Evolutionary conservation across 306 rosid species (phyloP).

Genomic region (Medicago lupulina): DNA sequence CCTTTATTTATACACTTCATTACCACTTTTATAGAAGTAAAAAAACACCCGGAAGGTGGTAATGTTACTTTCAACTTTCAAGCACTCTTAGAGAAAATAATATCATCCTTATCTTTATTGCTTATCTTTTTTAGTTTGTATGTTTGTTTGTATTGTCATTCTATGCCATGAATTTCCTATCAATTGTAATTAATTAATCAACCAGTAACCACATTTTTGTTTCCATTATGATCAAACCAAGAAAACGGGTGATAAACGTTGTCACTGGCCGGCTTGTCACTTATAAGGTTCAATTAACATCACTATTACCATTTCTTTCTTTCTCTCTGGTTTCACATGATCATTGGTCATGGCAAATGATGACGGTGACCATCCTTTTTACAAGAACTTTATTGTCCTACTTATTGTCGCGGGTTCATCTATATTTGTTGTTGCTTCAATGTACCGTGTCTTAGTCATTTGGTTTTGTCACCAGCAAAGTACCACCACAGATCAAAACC

Average conservation of each 20-base stretch:
- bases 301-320: not conserved
- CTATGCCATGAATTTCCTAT: not conserved
- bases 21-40: too few relatives aligned
- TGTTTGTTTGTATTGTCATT: not conserved
- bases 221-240: constrained; percentile 15
- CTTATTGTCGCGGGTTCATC: constrained; percentile 55
- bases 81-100: not conserved
- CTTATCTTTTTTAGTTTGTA: not conserved
- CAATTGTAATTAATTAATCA: not conserved
- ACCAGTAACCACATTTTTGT: not conserved
- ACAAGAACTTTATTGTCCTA: constrained; percentile 29
- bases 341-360: constrained; percentile 36
- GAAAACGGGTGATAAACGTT: constrained; percentile 5
- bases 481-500: not conserved
- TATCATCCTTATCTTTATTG: not conserved
- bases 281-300: not conserved
- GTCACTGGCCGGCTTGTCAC: constrained; percentile 35
- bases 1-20: too few relatives aligned
- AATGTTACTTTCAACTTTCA: too few relatives aligned
- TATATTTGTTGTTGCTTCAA: constrained; percentile 47
- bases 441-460: constrained; percentile 51
- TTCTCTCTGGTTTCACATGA: constrained; percentile 1
- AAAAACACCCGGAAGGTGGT: too few relatives aligned
- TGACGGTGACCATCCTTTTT: not conserved
- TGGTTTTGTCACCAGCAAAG: constrained; percentile 44